These are phyloP conservation scores for Colletotrichum acutatum DNA, from an alignment of 2,329 filamentous ascomycete species.

Conservation along the genomic window DNA sequence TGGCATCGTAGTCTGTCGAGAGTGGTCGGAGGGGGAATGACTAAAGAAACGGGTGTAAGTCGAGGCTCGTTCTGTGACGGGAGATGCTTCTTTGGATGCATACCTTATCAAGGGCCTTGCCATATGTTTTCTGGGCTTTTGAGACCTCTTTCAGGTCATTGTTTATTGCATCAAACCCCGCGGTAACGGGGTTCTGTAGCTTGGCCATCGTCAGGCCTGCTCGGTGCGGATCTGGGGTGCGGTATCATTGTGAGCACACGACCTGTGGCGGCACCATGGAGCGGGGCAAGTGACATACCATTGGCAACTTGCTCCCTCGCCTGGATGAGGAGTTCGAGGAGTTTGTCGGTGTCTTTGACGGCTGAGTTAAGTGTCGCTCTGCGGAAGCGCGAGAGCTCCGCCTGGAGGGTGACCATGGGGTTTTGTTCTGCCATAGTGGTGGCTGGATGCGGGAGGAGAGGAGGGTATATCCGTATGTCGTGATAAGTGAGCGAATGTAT, in stretches of 20 bases:
- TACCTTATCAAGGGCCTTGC: conserved; percentile 86
- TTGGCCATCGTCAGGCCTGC: conserved; percentile 82
- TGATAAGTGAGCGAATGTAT: conserved; percentile 8
- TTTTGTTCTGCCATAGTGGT: conserved; percentile 51
- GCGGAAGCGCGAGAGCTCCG: conserved; percentile 79
- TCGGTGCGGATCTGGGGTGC: conserved; percentile 69
- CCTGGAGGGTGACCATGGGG: conserved; percentile 69
- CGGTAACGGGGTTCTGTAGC: conserved; percentile 86
- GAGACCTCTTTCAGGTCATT: conserved; percentile 86
- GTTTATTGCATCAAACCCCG: conserved; percentile 82
- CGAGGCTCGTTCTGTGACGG: not conserved
- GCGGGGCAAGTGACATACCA: conserved; percentile 58
- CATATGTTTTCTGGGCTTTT: conserved; percentile 83
- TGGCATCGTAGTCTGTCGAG: conserved; percentile 82
- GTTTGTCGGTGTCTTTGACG: conserved; percentile 83
- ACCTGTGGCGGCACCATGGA: conserved; percentile 11
- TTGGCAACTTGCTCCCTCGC: conserved; percentile 79
- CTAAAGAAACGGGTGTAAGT: conserved; percentile 40
- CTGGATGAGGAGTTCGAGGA: conserved; percentile 79
- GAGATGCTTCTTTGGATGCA: conserved; percentile 27
- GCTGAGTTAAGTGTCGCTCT: conserved; percentile 75
- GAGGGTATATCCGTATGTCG: not conserved
- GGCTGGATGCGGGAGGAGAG: not conserved
- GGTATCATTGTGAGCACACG: conserved; percentile 24
- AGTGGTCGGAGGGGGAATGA: conserved; percentile 66